A percentile compares a stretch with the other conserved stretches of the same genome.
These are phyloP conservation scores for Alternaria brassicae DNA, from an alignment of 2,329 filamentous ascomycete genomes.

Conservation along the genomic window DNA sequence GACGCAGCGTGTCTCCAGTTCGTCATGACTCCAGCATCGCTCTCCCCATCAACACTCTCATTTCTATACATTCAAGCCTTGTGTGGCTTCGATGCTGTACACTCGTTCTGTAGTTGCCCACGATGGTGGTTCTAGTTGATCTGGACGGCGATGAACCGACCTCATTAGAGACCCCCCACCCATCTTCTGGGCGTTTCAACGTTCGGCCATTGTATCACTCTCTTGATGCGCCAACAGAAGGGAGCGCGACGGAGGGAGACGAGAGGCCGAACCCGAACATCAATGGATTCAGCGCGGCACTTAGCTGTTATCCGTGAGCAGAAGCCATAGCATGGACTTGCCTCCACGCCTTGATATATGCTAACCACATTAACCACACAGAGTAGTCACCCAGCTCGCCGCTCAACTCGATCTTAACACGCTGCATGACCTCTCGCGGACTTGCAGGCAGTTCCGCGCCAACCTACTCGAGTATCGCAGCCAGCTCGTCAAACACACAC, in stretches of 20 bases:
- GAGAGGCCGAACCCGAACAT: slow-evolving; percentile 59
- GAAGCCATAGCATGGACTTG: slow-evolving; percentile 43
- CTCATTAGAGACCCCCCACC: slow-evolving; percentile 28
- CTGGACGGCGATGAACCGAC: slow-evolving; percentile 52
- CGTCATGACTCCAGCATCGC: slow-evolving; percentile 32
- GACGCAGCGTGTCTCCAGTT: slow-evolving; percentile 15
- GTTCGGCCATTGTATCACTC: slow-evolving; percentile 42
- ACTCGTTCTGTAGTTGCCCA: slow-evolving; percentile 21
- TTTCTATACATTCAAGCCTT: slow-evolving; percentile 8
- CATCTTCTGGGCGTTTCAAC: slow-evolving; percentile 23
- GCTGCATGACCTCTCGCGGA: slow-evolving; percentile 80
- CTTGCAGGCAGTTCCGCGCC: slow-evolving; percentile 79
- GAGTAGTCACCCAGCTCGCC: slow-evolving; percentile 78
- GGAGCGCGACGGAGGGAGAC: slow-evolving; percentile 26
- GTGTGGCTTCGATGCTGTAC: slow-evolving; percentile 41
- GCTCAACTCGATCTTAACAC: slow-evolving; percentile 84
- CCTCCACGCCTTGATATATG: slow-evolving; percentile 35
- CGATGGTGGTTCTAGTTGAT: slow-evolving; percentile 56
- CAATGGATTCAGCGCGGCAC: slow-evolving; percentile 66
- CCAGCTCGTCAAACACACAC: slow-evolving; percentile 74
- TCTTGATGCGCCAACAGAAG: slow-evolving; percentile 20
- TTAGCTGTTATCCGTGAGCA: slow-evolving; percentile 74
- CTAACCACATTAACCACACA: slow-evolving; percentile 54
- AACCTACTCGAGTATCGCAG: slow-evolving; percentile 80
- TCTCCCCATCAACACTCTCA: slow-evolving; percentile 8